Evolutionary conservation across 192 early-diverging fungal genomes (phyloP).

Genomic region (Backusella tarrabulga): DNA sequence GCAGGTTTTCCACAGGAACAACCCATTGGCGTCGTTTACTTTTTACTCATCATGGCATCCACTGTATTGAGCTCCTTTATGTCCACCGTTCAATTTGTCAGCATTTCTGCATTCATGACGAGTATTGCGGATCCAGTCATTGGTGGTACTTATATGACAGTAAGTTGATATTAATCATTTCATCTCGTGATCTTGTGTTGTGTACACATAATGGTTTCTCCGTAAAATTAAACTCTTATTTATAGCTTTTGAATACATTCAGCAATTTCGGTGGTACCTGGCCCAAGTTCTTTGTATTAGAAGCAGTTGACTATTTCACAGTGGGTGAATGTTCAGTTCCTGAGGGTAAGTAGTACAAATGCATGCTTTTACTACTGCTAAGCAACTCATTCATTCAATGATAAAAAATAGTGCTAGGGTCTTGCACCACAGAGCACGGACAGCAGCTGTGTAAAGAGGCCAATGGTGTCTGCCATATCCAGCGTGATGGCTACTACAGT

Average conservation of each 20-base stretch:
- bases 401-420: neutral
- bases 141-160: conserved; percentile 87
- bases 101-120: conserved; percentile 92
- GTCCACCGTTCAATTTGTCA: conserved; percentile 94
- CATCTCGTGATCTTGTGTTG: neutral
- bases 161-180: conserved; percentile 31
- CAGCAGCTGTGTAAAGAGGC: neutral
- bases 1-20: conserved; percentile 69
- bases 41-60: conserved; percentile 72
- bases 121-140: conserved; percentile 94
- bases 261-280: conserved; percentile 98
- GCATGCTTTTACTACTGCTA: neutral
- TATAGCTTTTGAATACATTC: conserved; percentile 84
- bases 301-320: conserved; percentile 89
- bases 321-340: conserved; percentile 68
- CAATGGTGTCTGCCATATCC: conserved; percentile 50
- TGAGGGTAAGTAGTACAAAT: conserved; percentile 26
- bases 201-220: neutral
- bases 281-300: conserved; percentile 92
- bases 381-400: neutral
- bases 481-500: conserved; percentile 87
- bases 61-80: conserved; percentile 86
- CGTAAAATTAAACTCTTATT: neutral
- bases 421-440: neutral
- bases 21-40: conserved; percentile 63